A percentile compares a stretch with the other conserved stretches of the same genome.
These are phyloP conservation scores for Parathielavia hyrcaniae DNA, from an alignment of 495 filamentous ascomycete genomes.

Conservation along the genomic window DNA sequence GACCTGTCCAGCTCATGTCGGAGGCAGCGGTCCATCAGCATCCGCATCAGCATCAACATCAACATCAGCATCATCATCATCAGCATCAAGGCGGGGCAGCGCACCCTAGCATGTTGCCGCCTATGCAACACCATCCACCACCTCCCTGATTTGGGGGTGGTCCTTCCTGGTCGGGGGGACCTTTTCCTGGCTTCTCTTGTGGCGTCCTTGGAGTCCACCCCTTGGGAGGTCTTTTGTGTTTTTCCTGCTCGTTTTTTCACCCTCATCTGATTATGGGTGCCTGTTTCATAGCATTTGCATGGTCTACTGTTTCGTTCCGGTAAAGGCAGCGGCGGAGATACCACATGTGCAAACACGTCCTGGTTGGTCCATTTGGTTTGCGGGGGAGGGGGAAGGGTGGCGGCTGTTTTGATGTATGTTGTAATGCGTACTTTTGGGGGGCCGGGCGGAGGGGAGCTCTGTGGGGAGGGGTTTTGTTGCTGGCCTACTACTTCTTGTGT, in stretches of 20 bases:
- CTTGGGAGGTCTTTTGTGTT: not conserved
- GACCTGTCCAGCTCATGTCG: no score
- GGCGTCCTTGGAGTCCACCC: no score
- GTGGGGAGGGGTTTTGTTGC: not conserved
- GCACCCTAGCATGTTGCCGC: conserved; percentile 11
- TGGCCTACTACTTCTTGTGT: not conserved
- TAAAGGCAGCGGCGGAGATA: conserved; percentile 34
- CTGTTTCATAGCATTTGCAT: conserved; percentile 10
- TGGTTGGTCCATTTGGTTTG: conserved; percentile 1
- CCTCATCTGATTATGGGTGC: not conserved
- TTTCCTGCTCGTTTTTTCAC: conserved; percentile 9
- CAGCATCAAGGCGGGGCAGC: not conserved
- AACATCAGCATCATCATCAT: no score
- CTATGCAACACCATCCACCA: conserved; percentile 20
- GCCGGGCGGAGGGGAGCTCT: not conserved
- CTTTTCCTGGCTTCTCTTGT: no score
- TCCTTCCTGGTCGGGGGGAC: no score
- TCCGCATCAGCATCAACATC: no score
- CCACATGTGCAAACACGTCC: conserved; percentile 26
- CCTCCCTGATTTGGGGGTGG: not conserved
- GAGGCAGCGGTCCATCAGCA: no score
- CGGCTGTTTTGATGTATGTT: not conserved
- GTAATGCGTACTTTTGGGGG: not conserved
- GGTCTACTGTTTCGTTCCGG: conserved; percentile 16
- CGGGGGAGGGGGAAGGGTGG: not conserved